A percentile compares a stretch with the other conserved stretches of the same genome.
phyloP scores from a whole-genome alignment of 2,329 filamentous ascomycete species.

The Rachicladosporium sp. region DNA sequence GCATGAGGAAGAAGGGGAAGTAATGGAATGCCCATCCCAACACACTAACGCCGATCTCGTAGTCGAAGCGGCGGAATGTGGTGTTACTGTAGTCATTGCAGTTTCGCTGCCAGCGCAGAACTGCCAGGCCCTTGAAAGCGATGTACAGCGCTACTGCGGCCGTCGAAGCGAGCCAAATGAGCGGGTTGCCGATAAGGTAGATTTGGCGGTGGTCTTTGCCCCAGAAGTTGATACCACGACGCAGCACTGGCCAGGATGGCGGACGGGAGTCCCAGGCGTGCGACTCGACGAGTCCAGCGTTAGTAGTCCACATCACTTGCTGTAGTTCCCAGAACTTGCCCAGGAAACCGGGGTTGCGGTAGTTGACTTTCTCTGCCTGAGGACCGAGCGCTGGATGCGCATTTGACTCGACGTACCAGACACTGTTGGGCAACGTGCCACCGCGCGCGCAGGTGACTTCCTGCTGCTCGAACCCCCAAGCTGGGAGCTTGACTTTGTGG shows the following conservation, averaged over 20 bases:
- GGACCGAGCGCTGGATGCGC: conserved; percentile 64
- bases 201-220: conserved; percentile 87
- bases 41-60: conserved; percentile 81
- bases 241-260: conserved; percentile 80
- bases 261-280: conserved; percentile 97
- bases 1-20: conserved; percentile 98
- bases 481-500: conserved; percentile 96
- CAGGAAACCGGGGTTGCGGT: conserved; percentile 85
- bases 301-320: conserved; percentile 97
- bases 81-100: conserved; percentile 72
- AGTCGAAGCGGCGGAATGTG: conserved; percentile 93
- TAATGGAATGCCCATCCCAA: conserved; percentile 96
- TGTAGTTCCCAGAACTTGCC: conserved; percentile 97
- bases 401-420: conserved; percentile 95
- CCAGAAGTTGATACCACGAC: conserved; percentile 98
- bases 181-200: conserved; percentile 87
- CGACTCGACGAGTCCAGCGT: conserved; percentile 88
- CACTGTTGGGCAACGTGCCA: conserved; percentile 84
- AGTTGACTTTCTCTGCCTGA: conserved; percentile 87
- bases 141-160: conserved; percentile 64
- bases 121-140: conserved; percentile 73
- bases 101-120: conserved; percentile 89
- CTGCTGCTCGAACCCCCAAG: conserved; percentile 96
- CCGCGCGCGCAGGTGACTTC: conserved; percentile 94
- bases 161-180: conserved; percentile 89